Base-by-base conservation (phyloP, 2,329 filamentous ascomycete species). In the Emericellopsis atlantica region DNA sequence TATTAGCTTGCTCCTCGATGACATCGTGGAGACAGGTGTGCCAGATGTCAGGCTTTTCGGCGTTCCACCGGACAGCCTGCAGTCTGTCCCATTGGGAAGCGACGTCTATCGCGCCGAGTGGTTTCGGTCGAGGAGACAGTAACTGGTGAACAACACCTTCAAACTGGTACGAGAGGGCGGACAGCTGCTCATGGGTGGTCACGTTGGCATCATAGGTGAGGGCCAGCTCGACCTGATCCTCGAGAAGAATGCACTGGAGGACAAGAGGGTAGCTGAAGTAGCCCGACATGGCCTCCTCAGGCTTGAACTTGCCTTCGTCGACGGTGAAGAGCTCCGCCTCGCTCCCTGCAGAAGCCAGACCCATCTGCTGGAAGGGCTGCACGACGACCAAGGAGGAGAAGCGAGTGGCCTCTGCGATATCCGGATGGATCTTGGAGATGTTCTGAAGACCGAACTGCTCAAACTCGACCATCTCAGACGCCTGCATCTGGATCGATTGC, bases 381-480 rank as follows among this genome's bases (percentile, higher is more conserved):
- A 45, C 31, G 14, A 50, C 48, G 14, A 52, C 24, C 12, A 48
- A 32, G 24, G 40, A 48, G n/a, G 37, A 41, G 31, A 51, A 49
- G 11, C 46, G 40, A 33, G 40, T 43, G 6, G 47, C 47, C 9
- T 37, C 39, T 11, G 32, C 37, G 6, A 41, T 40, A 10, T 26
- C 40, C 5, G 43, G 18, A 36, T 36, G 41, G 10, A 49, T 36
- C 34, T 43, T 44, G 7, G 40, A 16, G 21, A 52, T 49, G 34
- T 45, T 44, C 18, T 46, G 49, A 10, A 53, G 44, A 14, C 50
- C 50, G 6, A 31, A 42, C 11, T 49, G 47, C 34, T 50, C 45
- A 24, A 42, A 44, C 0, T 41, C 40, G 11, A 48, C 41, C 43
- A 48, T 46, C 18, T 45, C 34, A 9, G 33, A 15, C 9, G 31